Base-by-base conservation (phyloP, 2,329 filamentous ascomycete genomes). In the Colletotrichum eremochloae region DNA sequence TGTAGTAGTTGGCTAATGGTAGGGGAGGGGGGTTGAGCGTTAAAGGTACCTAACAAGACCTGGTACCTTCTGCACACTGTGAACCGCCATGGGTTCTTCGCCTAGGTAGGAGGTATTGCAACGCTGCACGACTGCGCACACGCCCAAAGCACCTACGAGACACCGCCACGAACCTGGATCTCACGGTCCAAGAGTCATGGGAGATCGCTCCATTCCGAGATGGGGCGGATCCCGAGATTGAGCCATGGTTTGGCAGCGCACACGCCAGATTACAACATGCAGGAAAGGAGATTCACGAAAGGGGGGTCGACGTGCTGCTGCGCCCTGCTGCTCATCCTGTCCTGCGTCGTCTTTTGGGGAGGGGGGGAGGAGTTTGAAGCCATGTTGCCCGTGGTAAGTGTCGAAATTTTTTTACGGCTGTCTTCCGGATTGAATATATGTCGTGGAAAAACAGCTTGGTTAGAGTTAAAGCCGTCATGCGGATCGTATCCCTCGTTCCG, bases 131-230 rank as follows among this genome's bases (percentile, higher is more conserved):
- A 24, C n/a, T 46, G 18, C 38, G 40, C 29, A 44, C 48, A n/a
- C 11, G 31, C 40, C 44, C 14, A 33, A 5, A 20, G 38, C 29
- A 46, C 52, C 20, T n/a, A 40, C 31, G 33, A 65, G 31, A 31
- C 63, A 65, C 38, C 40, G 63, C 63, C 33, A 38, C 24, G 36
- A 55, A 63, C 36, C 29, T 56, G 50, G 62, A 20, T 55, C 50
- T 40, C 20, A 46, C 33, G 50, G 38, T 11, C 29, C 62, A 38
- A 36, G 29, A 58, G 33, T 18, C 62, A 36, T 56, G 38, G 50
- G 50, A 64, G 66, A 64, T 72, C 66, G 70, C 70, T 70, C 60
- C 60, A 69, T 69, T 60, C 70, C 69, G 65, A 69, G 60, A 72
- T 69, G 66, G 70, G 48, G 56, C 56, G 60, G 40, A 46, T 64